Percentiles rank a stretch among this genome's conserved stretches.
phyloP scores from a whole-genome alignment of 257 asterid species.

The Solanum chilense region DNA sequence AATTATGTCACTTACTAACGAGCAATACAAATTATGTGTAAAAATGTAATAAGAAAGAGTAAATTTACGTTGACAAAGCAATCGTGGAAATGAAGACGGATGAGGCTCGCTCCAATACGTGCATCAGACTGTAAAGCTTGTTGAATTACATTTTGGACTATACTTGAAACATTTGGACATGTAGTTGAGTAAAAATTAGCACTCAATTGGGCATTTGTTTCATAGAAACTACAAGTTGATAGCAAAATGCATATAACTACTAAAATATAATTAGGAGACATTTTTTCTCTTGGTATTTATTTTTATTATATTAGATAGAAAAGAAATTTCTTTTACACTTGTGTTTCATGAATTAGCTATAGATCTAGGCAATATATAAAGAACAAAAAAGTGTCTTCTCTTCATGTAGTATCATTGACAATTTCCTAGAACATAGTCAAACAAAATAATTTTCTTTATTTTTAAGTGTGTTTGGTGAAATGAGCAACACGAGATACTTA shows the following conservation, averaged over 20 bases:
- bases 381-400: not conserved
- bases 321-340: not conserved
- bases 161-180: conserved; percentile 51
- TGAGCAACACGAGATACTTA: too few species aligned
- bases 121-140: conserved; percentile 50
- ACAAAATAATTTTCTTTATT: not conserved
- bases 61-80: conserved; percentile 40
- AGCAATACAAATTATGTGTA: not conserved
- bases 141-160: conserved; percentile 26
- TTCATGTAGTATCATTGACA: not conserved
- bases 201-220: conserved; percentile 32
- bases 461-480: not conserved
- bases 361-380: not conserved
- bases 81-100: conserved; percentile 54
- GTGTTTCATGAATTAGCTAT: not conserved
- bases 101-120: conserved; percentile 47
- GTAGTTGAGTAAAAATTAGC: conserved; percentile 38
- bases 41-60: not conserved
- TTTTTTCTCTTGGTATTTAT: not conserved
- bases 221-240: conserved; percentile 4
- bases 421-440: not conserved
- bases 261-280: not conserved
- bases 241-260: not conserved
- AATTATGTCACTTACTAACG: not conserved
- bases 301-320: not conserved